Evolutionary conservation across 2,329 filamentous ascomycete species (phyloP), one percentile per base, ranked within the genome.

Genomic region (Lasiodiplodia sp.): DNA sequence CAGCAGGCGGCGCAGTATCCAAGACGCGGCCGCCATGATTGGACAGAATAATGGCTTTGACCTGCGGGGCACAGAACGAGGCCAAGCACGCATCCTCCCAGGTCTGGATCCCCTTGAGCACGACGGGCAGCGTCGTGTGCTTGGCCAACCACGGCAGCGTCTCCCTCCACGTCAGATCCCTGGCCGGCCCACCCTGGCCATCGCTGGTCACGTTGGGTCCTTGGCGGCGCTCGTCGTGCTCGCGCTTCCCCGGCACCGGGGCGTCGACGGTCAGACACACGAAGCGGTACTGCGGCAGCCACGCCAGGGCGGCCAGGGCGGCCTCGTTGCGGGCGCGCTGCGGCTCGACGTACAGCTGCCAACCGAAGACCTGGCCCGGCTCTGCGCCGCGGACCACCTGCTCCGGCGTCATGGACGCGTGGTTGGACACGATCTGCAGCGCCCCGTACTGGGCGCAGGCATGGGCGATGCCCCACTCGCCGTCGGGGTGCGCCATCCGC

Each of bases 21-120:
- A 98, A 89, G 79, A 97, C 96, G 1, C 96, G 88, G 16, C 96
- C 96, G 70, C 96, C 96, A 82, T 99, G 96, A 83, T 99, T 99
- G 64, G 92, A 97, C 12, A 99, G 87, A 7, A 98, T 95, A 25
- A 98, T 93, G 60, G 93, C 96, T 74, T 97, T 90, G 56, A 96
- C 90, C 67, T 93, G 93, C 21, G 84, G 85, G 70, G 96, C 92
- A 72, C 82, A 74, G 28, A 83, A 78, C 3, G 92, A 87, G n/a
- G 96, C 96, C 69, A 89, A 88, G 71, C 98, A 86, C 3, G 97
- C 96, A 78, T 99, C 96, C 79, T 99, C 96, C 65, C 97, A 94
- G 28, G 95, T 89, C 84, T 99, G 96, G 14, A 99, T 92, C 68
- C 96, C 96, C 87, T 99, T 99, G 72, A 99, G 88, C 66, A 98